These are phyloP conservation scores for Monosporascus sp. DNA, from an alignment of 2,329 filamentous ascomycete genomes.

Conservation along the genomic window DNA sequence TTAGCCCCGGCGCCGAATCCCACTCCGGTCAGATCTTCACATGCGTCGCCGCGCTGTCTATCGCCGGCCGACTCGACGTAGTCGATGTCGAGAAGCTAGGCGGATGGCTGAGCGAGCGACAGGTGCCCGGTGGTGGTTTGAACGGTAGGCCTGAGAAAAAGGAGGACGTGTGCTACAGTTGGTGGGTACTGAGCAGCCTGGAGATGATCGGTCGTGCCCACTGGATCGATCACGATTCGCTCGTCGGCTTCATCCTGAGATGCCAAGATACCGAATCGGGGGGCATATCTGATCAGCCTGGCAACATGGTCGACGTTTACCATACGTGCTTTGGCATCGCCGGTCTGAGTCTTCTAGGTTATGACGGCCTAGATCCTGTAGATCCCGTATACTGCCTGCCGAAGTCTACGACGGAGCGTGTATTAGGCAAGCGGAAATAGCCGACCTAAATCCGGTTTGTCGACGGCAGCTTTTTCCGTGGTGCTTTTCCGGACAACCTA, in stretches of 20 bases:
- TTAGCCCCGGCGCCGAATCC: slow-evolving; percentile 84
- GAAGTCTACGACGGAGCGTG: slow-evolving; percentile 56
- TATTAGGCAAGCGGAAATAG: slow-evolving; percentile 40
- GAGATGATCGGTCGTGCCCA: slow-evolving; percentile 82
- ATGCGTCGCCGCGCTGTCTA: slow-evolving; percentile 80
- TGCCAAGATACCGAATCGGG: slow-evolving; percentile 84
- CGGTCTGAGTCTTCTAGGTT: slow-evolving; percentile 77
- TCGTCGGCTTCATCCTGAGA: slow-evolving; percentile 75
- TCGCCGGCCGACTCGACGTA: slow-evolving; percentile 75
- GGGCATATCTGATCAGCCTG: slow-evolving; percentile 84
- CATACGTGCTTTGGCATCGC: slow-evolving; percentile 88
- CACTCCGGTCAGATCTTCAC: slow-evolving; percentile 96
- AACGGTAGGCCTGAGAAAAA: slow-evolving; percentile 94
- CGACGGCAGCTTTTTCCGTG: slow-evolving; percentile 1
- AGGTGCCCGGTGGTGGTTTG: slow-evolving; percentile 78
- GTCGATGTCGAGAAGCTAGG: slow-evolving; percentile 79
- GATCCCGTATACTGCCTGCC: slow-evolving; percentile 88
- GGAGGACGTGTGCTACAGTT: slow-evolving; percentile 97
- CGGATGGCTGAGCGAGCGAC: slow-evolving; percentile 88
- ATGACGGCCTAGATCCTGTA: slow-evolving; percentile 70
- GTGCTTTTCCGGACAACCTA: not conserved
- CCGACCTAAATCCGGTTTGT: not conserved
- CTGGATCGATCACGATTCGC: slow-evolving; percentile 84
- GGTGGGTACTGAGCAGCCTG: slow-evolving; percentile 94
- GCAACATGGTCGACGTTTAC: slow-evolving; percentile 95